Conservation (phyloP, 1,284 basidiomycete species). For the Xerocomus nothofagi region DNA sequence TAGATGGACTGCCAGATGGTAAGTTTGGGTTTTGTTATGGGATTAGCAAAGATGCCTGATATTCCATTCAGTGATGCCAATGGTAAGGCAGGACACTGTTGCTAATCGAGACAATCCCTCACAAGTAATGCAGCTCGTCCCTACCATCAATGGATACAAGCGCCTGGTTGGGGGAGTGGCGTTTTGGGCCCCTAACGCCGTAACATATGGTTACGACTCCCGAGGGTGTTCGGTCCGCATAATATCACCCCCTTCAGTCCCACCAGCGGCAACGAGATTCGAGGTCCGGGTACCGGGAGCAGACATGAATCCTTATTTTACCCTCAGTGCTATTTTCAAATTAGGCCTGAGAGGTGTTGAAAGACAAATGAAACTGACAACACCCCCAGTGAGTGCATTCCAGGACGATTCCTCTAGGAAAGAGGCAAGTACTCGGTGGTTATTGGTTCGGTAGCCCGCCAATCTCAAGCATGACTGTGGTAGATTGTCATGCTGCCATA, state of each 20-base stretch:
- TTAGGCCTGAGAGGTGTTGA: conserved; percentile 87
- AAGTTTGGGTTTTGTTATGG: conserved; percentile 22
- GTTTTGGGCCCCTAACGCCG: conserved; percentile 93
- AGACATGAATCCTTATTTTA: conserved; percentile 92
- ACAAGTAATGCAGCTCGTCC: conserved; percentile 63
- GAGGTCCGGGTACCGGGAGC: conserved; percentile 95
- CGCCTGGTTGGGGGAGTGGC: conserved; percentile 92
- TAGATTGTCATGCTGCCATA: conserved; percentile 73
- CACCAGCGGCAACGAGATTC: conserved; percentile 79
- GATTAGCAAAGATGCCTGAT: background rate
- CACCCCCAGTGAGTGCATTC: conserved; percentile 68
- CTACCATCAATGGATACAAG: conserved; percentile 97
- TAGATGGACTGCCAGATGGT: conserved; percentile 90
- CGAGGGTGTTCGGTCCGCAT: conserved; percentile 90
- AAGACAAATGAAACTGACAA: conserved; percentile 68
- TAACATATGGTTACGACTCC: conserved; percentile 94
- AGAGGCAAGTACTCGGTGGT: conserved; percentile 27
- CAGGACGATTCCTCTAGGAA: conserved; percentile 29
- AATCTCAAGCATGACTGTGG: conserved; percentile 1
- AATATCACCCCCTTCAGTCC: conserved; percentile 85
- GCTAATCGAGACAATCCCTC: background rate
- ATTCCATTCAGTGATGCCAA: conserved; percentile 55
- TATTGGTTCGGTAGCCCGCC: background rate
- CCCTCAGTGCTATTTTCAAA: conserved; percentile 83
- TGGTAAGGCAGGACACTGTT: conserved; percentile 38